Evolutionary conservation across 768 basidiomycete genomes (phyloP).

Genomic region (Termitomyces sp.): DNA sequence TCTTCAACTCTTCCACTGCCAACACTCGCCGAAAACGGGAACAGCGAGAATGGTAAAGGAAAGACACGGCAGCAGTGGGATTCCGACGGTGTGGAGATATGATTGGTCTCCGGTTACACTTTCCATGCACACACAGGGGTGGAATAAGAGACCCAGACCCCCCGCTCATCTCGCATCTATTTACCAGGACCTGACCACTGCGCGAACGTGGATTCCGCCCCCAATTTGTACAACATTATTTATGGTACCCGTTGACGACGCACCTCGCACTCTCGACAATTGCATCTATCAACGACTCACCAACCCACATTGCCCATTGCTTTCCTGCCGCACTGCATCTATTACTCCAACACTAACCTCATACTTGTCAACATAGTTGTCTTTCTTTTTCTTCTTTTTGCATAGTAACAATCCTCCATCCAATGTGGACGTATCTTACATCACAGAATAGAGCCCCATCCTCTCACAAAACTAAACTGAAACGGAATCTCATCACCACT

Average conservation of each 20-base stretch:
- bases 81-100: conserved; percentile 24
- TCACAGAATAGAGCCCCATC: conserved; percentile 18
- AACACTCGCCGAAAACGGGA: conserved; percentile 37
- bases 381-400: conserved; percentile 17
- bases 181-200: neutral
- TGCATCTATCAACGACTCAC: conserved; percentile 15
- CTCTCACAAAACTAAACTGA: neutral
- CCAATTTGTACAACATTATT: conserved; percentile 6
- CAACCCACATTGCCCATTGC: conserved; percentile 1
- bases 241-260: neutral
- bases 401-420: conserved; percentile 21
- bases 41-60: conserved; percentile 67
- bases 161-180: neutral
- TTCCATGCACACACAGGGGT: neutral
- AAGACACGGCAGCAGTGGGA: conserved; percentile 50
- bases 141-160: neutral
- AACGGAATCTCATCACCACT: neutral
- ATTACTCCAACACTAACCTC: conserved; percentile 9
- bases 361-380: conserved; percentile 14
- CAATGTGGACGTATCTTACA: conserved; percentile 20
- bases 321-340: conserved; percentile 16
- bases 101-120: neutral
- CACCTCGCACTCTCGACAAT: conserved; percentile 1
- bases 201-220: neutral
- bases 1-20: conserved; percentile 11